Percentiles rank a stretch among this genome's conserved stretches.
phyloP scores from a whole-genome alignment of 805 yeast genomes.

The Pichia membranifaciens region DNA sequence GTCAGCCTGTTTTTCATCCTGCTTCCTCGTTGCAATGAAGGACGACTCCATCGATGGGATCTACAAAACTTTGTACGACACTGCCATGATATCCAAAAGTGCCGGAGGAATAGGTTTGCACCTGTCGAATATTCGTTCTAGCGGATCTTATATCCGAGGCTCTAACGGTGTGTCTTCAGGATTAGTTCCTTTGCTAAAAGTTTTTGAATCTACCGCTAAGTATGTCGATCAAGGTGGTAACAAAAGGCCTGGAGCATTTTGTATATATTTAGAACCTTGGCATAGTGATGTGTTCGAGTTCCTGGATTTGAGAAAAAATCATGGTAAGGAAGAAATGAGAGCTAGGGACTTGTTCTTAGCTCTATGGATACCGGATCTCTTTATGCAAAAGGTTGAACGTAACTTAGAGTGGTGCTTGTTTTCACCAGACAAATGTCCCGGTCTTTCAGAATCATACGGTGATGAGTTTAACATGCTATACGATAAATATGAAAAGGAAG shows the following conservation, averaged over 20 bases:
- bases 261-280: conserved; percentile 94
- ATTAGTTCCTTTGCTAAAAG: conserved; percentile 91
- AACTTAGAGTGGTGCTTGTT: conserved; percentile 83
- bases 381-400: conserved; percentile 82
- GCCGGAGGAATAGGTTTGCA: conserved; percentile 96
- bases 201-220: conserved; percentile 91
- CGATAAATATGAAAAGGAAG: conserved; percentile 64
- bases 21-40: conserved; percentile 85
- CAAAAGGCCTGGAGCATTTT: conserved; percentile 97
- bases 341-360: conserved; percentile 93
- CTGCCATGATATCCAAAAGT: conserved; percentile 87
- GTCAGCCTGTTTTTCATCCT: conserved; percentile 79
- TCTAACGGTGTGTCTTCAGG: conserved; percentile 93
- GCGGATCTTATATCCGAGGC: conserved; percentile 85
- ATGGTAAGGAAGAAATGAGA: conserved; percentile 89
- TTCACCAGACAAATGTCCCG: conserved; percentile 86
- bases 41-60: conserved; percentile 96
- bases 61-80: conserved; percentile 77
- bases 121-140: conserved; percentile 77
- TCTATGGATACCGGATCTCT: conserved; percentile 90
- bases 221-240: conserved; percentile 98
- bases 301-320: conserved; percentile 81
- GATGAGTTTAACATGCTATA: conserved; percentile 74
- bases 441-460: conserved; percentile 76
- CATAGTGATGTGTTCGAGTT: conserved; percentile 87